Percentiles rank a stretch among this genome's conserved stretches.
phyloP scores from a whole-genome alignment of 2,329 filamentous ascomycete species.

The Fusarium abutilonis region DNA sequence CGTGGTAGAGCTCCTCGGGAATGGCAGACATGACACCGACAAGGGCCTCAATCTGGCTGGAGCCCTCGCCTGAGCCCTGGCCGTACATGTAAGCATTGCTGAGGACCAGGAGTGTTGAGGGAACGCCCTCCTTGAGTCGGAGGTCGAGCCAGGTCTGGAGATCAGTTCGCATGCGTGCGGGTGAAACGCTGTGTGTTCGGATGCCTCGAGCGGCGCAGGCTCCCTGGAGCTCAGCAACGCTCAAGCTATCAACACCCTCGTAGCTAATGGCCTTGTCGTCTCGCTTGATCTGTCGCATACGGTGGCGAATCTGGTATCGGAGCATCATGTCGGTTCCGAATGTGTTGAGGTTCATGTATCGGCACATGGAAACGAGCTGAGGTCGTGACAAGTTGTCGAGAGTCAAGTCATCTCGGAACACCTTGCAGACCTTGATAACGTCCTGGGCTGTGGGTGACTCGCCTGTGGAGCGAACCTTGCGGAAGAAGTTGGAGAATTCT shows the following conservation, averaged over 20 bases:
- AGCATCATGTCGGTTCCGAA: constrained; percentile 99
- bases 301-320: constrained; percentile 94
- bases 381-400: constrained; percentile 96
- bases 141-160: constrained; percentile 94
- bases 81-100: constrained; percentile 99
- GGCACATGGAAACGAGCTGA: constrained; percentile 96
- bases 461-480: constrained; percentile 90
- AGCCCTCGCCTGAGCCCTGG: constrained; percentile 86
- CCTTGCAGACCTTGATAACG: constrained; percentile 98
- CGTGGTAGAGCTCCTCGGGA: constrained; percentile 98
- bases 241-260: constrained; percentile 91
- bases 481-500: constrained; percentile 97
- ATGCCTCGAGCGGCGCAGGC: constrained; percentile 93
- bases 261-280: constrained; percentile 94
- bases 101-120: constrained; percentile 91
- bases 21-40: constrained; percentile 93
- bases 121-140: constrained; percentile 92
- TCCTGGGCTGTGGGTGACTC: constrained; percentile 89
- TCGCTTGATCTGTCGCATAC: constrained; percentile 99
- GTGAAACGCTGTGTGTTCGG: constrained; percentile 90
- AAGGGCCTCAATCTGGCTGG: constrained; percentile 90
- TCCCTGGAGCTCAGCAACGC: constrained; percentile 91
- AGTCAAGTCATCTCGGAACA: constrained; percentile 97
- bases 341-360: constrained; percentile 97
- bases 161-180: constrained; percentile 86